Conservation (phyloP, 2,329 filamentous ascomycete genomes). For the Trichoderma citrinoviride region DNA sequence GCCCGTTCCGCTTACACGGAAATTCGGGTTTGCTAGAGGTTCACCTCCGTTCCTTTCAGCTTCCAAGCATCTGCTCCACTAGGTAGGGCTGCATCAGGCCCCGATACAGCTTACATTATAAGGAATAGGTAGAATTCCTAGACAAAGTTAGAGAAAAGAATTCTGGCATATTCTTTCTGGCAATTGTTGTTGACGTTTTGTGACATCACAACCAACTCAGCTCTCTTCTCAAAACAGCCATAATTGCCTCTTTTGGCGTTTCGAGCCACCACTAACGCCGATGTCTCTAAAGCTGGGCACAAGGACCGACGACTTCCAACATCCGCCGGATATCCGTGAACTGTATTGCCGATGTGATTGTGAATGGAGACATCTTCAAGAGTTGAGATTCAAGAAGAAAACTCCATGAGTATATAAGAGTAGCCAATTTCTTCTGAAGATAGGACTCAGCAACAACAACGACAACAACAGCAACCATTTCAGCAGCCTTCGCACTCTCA, state of each 20-base stretch:
- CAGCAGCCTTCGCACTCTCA: not conserved
- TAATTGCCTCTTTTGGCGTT: conserved; percentile 2
- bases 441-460: too few species aligned
- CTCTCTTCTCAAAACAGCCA: not conserved
- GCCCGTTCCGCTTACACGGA: not conserved
- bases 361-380: not conserved
- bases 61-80: too few species aligned
- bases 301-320: not conserved
- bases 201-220: not conserved
- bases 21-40: too few species aligned
- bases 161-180: too few species aligned
- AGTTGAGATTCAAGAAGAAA: not conserved
- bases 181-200: not conserved
- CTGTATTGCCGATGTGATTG: not conserved
- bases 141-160: too few species aligned
- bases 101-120: too few species aligned
- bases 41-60: too few species aligned
- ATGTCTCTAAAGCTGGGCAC: not conserved
- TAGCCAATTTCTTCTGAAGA: too few species aligned
- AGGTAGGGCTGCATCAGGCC: too few species aligned
- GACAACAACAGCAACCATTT: not conserved
- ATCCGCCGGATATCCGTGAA: not conserved
- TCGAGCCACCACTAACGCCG: not conserved
- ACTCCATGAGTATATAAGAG: too few species aligned
- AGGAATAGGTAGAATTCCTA: too few species aligned